These are phyloP conservation scores for Juglanconis juglandina DNA, from an alignment of 2,329 filamentous ascomycete species.

Conservation along the genomic window DNA sequence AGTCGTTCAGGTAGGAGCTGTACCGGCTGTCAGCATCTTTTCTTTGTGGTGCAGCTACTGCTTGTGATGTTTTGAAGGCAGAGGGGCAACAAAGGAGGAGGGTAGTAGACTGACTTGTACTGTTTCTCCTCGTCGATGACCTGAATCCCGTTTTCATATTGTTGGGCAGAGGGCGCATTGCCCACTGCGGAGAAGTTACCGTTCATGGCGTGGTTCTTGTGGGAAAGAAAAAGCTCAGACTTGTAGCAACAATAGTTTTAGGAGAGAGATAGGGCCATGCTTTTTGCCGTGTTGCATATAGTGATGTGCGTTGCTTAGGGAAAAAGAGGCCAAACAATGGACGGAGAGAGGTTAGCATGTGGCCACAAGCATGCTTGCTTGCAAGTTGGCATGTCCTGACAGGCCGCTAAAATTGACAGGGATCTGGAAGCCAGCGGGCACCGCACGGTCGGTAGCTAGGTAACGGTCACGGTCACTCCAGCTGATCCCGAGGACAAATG, in stretches of 20 bases:
- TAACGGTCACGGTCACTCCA: not conserved
- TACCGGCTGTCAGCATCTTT: slow-evolving; percentile 17
- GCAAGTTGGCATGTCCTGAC: slow-evolving; percentile 9
- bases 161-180: slow-evolving; percentile 58
- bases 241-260: slow-evolving; percentile 3
- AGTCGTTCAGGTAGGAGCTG: slow-evolving; percentile 74
- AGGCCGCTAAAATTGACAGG: not conserved
- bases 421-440: not conserved
- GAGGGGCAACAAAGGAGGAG: slow-evolving; percentile 16
- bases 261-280: slow-evolving; percentile 16
- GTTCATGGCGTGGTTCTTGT: slow-evolving; percentile 54
- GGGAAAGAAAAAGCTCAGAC: slow-evolving; percentile 1
- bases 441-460: not conserved
- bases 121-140: slow-evolving; percentile 94
- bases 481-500: not conserved
- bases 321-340: not conserved
- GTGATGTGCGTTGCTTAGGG: not conserved
- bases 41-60: not conserved
- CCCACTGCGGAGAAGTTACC: slow-evolving; percentile 76
- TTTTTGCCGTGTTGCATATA: slow-evolving; percentile 8
- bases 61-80: not conserved
- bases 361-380: slow-evolving; percentile 4
- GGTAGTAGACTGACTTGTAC: slow-evolving; percentile 71
- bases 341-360: not conserved
- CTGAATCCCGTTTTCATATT: slow-evolving; percentile 92